Evolutionary conservation across 192 early-diverging fungal species (phyloP), one percentile per base, ranked within the genome.

Genomic region (Podila epicladia): DNA sequence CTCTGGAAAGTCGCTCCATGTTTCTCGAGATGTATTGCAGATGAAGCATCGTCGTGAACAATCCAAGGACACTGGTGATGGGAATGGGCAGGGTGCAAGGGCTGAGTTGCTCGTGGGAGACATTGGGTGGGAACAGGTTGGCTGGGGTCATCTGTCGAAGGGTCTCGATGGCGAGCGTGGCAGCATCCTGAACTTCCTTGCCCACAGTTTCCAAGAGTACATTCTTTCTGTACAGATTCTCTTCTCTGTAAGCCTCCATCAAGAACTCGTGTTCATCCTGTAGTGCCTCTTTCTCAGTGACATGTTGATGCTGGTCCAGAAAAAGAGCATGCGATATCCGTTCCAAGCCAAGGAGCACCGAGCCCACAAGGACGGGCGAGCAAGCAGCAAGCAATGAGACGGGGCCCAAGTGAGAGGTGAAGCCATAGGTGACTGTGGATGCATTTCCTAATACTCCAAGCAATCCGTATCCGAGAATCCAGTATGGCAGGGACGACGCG

Each of bases 21-120:
- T 84, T 79, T n/a, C 85, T 73, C 11, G 85, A 78, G 22, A 90
- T 82, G 62, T 90, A 87, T 38, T 84, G 83, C 17, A 89, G 58
- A 38, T 86, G 87, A n/a, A 85, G 83, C 51, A 89, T 82, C 0
- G 86, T 83, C 24, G 87, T 90, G 28, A 87, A 71, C 20, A 90
- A 79, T 4, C 87, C 89, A 11, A 84, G 83, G 13, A 90, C 74
- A 13, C 85, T 87, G 20, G 87, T 75, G 17, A 84, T 89, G 9
- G 89, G 89, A 9, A 89, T 78, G 3, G 86, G 75, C 15, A 89
- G 78, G 1, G 87, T 86, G 62, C 89, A 90, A 22, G 89, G 87
- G 29, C 80, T 83, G 20, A 90, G 66, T 45, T 85, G 77, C 69
- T 90, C 89, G n/a, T 85, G 79, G 7, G 84, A 72, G 32, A 80